Evolutionary conservation across 2,329 filamentous ascomycete genomes (phyloP), one percentile per base, ranked within the genome.

Genomic region (Ilyonectria robusta): DNA sequence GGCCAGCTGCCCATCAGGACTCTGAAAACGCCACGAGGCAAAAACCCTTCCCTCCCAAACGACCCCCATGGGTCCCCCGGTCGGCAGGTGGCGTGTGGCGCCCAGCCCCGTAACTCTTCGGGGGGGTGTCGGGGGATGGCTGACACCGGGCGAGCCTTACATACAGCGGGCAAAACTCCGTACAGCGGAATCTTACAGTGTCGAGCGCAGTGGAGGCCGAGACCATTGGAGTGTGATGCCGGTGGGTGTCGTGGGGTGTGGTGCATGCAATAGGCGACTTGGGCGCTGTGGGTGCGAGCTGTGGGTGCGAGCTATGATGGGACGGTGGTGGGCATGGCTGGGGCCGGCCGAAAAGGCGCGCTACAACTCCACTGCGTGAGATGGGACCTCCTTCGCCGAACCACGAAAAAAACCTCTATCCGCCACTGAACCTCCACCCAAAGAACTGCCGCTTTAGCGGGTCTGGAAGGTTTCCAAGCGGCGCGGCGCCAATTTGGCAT

Each of bases 1-100:
- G 44, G 62, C 64, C 64, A 65, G 19, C 69, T 69, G 68, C 50
- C 62, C 50, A 57, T 62, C 59, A 62, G 61, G 35, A 60, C 56
- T 74, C 66, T 63, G 62, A 66, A 69, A 69, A 63, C 68, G 68
- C 72, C 58, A 23, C 47, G 66, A 71, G 63, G 68, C 72, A 66
- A 74, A 72, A 62, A 68, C 66, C 59, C 70, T 66, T 51, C 47
- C 55, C 56, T 62, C 56, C 65, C 19, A 64, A 65, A 53, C 62
- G 47, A 59, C 57, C 53, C 66, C 62, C 50, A 51, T 53, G 57
- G 35, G 68, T 44, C 50, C 63, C 66, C 46, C 66, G 42, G 62
- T 59, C 56, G 33, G 56, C 47, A 23, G 48, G 62, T 62, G 63
- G 63, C 63, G 59, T 63, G 59, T 66, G 63, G 57, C 63, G 57